Evolutionary conservation across 805 yeast species (phyloP).

Genomic region (Ogataea ganodermae): DNA sequence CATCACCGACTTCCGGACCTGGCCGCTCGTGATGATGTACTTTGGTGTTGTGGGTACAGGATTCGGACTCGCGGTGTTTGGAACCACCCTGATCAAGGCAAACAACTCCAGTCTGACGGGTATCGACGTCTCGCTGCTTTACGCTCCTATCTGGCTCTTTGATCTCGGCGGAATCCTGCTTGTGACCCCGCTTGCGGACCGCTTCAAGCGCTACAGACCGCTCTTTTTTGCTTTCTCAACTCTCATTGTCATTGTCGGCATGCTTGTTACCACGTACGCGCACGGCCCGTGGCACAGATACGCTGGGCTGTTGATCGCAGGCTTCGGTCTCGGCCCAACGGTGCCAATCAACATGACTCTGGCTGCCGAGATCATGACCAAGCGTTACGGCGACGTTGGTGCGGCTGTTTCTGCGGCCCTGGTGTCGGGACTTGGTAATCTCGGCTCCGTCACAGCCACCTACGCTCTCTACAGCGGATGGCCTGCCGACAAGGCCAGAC

Average conservation of each 20-base stretch:
- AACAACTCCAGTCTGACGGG: constrained; percentile 64
- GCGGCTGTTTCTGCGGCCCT: constrained; percentile 80
- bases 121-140: constrained; percentile 69
- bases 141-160: constrained; percentile 90
- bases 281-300: constrained; percentile 72
- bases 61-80: constrained; percentile 80
- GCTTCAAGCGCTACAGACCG: constrained; percentile 58
- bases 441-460: constrained; percentile 83
- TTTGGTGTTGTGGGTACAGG: constrained; percentile 95
- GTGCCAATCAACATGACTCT: constrained; percentile 87
- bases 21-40: constrained; percentile 86
- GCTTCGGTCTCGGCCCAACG: constrained; percentile 88
- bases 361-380: constrained; percentile 73
- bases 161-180: constrained; percentile 74
- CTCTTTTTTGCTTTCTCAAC: constrained; percentile 63
- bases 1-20: constrained; percentile 62
- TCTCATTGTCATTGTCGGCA: constrained; percentile 68
- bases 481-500: constrained; percentile 70
- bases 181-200: constrained; percentile 81
- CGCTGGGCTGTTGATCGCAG: constrained; percentile 79
- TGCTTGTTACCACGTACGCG: constrained; percentile 77
- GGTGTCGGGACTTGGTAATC: constrained; percentile 83
- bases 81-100: constrained; percentile 69
- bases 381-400: constrained; percentile 79
- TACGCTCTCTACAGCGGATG: constrained; percentile 86